Percentiles rank a stretch among this genome's conserved stretches.
These are phyloP conservation scores for Salix exigua DNA, from an alignment of 345 rosid species.

Conservation along the genomic window DNA sequence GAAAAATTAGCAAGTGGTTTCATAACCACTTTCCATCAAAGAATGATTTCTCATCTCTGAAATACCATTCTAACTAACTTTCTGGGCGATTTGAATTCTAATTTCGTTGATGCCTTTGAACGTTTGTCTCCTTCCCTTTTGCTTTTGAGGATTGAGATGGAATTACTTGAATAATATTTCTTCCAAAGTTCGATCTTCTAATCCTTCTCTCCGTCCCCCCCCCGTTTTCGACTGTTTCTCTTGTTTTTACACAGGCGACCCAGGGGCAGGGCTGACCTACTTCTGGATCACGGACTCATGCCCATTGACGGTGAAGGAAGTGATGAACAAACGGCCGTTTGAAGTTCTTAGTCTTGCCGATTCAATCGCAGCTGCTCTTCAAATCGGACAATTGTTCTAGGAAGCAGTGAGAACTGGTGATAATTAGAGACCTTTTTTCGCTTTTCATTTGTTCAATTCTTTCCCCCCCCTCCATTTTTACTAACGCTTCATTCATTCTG, in stretches of 20 bases:
- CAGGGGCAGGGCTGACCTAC: constrained; percentile 62
- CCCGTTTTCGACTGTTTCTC: neutral
- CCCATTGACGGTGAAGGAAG: constrained; percentile 70
- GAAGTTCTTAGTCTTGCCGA: constrained; percentile 90
- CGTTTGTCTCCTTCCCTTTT: neutral
- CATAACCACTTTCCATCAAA: too few species aligned
- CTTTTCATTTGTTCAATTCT: neutral
- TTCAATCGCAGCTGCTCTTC: constrained; percentile 83
- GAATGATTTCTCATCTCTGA: neutral
- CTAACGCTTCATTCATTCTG: too few species aligned
- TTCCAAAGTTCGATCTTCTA: neutral
- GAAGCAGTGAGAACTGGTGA: neutral
- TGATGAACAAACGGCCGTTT: constrained; percentile 63
- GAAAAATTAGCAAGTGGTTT: too few species aligned
- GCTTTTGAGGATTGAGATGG: neutral
- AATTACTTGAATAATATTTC: neutral
- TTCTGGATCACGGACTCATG: constrained; percentile 99
- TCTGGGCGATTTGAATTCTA: neutral
- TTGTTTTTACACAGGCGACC: constrained; percentile 46
- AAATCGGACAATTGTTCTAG: constrained; percentile 27
- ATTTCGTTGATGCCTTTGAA: neutral
- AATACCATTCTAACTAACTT: neutral
- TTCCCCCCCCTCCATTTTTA: neutral
- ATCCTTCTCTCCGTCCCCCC: neutral
- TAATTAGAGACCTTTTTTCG: neutral